Evolutionary conservation across 2,329 filamentous ascomycete genomes (phyloP), one percentile per base, ranked within the genome.

Genomic region (Nemania abortiva): DNA sequence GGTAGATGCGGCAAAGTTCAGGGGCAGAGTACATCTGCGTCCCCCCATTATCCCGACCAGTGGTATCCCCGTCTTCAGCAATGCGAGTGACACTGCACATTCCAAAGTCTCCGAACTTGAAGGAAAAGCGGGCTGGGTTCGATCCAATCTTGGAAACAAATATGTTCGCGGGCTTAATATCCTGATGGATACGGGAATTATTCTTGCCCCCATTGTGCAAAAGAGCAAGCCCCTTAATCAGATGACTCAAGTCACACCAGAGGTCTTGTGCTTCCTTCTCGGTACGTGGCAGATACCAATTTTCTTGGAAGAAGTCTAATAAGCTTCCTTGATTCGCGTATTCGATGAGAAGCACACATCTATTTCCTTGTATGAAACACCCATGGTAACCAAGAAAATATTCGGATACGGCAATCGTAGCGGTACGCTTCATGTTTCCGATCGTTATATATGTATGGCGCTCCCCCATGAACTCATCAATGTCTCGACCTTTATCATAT

Each of bases 91-190:
- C 49, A 13, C 54, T 65, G 2, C 22, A 53, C 27, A 15, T 59
- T 1, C 54, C 62, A 20, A 59, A 65, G 47, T 65, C 47, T 11
- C 62, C 62, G n/a, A 65, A 47, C 15, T 47, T 52, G 27, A 65
- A 59, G 15, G 4, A 53, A 22, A 65, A 47, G 2, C 54, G 42
- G 20, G 6, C 27, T 20, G 22, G 4, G 7, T 20, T 11, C 1
- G 22, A 6, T 1, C 1, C 11, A 20, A 4, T 10, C 13, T 37
- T 10, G 0, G 20, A 65, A 20, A 65, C 63, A 13, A 65, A 59
- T 59, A 65, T 59, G 15, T 65, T 65, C 2, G 55, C 31, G 11
- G 63, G 55, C 45, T 59, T 65, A 15, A 65, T 65, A 18, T 59
- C 55, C n/a, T 65, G 55, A 37, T 54, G 55, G 9, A 65, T 53